These are phyloP conservation scores for Leishmania guyanensis DNA, from an alignment of 208 protist genomes.

Conservation along the genomic window DNA sequence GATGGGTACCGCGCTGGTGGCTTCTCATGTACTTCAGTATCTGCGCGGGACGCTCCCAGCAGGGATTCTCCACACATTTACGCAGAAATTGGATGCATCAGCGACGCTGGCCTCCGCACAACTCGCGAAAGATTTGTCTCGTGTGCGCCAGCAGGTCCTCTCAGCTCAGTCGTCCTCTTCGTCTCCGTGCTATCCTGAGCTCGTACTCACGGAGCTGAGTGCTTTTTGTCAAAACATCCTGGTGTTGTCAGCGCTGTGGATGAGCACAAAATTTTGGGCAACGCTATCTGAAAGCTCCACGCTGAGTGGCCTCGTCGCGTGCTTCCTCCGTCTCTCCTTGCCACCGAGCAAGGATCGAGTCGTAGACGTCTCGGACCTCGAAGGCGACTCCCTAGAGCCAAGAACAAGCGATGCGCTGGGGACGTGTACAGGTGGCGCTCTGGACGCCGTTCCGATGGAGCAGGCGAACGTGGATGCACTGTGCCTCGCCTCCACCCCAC, in stretches of 20 bases:
- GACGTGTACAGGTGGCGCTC: background rate
- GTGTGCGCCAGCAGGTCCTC: background rate
- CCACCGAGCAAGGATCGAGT: background rate
- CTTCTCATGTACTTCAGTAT: background rate
- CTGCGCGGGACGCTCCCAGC: background rate
- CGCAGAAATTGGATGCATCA: background rate
- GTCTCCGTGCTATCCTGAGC: background rate
- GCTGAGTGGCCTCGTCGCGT: background rate
- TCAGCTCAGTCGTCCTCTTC: background rate
- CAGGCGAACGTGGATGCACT: background rate
- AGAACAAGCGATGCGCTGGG: background rate
- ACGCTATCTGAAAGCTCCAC: slow-evolving; percentile 9
- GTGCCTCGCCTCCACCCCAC: background rate
- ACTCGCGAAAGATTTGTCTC: background rate
- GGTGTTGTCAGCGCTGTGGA: slow-evolving; percentile 28
- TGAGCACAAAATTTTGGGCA: slow-evolving; percentile 28
- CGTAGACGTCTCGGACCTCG: background rate
- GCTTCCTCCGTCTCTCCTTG: background rate
- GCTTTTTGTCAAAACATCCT: background rate
- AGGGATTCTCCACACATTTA: background rate
- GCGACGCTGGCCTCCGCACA: background rate
- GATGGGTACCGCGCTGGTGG: background rate
- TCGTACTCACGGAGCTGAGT: slow-evolving; percentile 9
- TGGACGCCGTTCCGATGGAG: background rate
- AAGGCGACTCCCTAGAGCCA: background rate